Base-by-base conservation (phyloP, 768 basidiomycete genomes). In the Mycena crocata region DNA sequence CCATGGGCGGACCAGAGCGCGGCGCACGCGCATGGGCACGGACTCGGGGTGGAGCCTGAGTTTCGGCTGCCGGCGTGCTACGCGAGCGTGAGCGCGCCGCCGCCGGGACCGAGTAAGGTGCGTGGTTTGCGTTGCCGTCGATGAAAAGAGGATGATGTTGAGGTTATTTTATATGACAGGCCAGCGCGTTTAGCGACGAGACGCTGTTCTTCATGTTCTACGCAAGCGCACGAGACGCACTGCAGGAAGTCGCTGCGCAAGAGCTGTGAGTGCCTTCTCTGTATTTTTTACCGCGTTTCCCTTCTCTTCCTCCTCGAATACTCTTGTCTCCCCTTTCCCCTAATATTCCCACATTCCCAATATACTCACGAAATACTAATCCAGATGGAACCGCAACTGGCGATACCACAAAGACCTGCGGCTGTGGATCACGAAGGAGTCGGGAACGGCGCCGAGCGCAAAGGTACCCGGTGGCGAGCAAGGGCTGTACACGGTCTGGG, bases 201-300 rank as follows among this genome's bases (percentile, higher is more conserved):
- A 98, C 96, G 19, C 82, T 99, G 30, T 98, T 99, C 81, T 97
- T 94, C 86, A 96, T 97, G 89, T 99, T 99, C 85, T 99, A 98
- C 81, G 90, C 94, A 62, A 91, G 89, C 79, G 95, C 96, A 62
- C 84, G 93, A 74, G 96, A 99, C 81, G 90, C 92, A 42, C 82
- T 97, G 59, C 96, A 99, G 78, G 96, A 99, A 80, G 87, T 95
- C 55, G 96, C 96, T 19, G 95, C 95, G 50, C 93, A 95, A 77
- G 96, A 98, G 83, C 83, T 99, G 95, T 97, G 80, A 79, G 94
- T 90, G n/a, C n/a, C n/a, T n/a, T n/a, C n/a, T n/a, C n/a, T n/a
- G n/a, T n/a, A n/a, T n/a, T n/a, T n/a, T n/a, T n/a, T n/a, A n/a
- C n/a, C n/a, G n/a, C n/a, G n/a, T n/a, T n/a, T n/a, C n/a, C n/a